Evolutionary conservation across 2,329 filamentous ascomycete species (phyloP).

Genomic region (Moelleriella libera): DNA sequence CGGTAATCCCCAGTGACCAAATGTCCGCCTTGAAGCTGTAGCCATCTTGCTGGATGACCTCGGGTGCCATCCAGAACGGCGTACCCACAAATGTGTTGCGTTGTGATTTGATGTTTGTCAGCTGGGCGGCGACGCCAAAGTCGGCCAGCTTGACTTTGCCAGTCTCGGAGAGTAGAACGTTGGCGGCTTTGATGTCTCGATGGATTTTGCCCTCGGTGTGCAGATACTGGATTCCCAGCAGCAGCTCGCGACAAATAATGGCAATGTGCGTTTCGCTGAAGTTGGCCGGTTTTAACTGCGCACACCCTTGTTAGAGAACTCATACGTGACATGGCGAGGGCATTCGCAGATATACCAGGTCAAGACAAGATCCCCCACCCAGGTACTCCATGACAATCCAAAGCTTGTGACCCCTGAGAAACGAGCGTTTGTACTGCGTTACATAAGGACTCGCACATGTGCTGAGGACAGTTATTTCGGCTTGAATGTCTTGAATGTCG

Average conservation of each 20-base stretch:
- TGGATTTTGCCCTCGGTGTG: constrained; percentile 93
- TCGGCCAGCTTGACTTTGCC: constrained; percentile 94
- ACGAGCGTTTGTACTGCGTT: constrained; percentile 92
- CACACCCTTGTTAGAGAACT: neutral
- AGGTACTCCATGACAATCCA: constrained; percentile 99
- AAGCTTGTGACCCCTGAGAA: constrained; percentile 88
- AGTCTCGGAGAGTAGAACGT: constrained; percentile 78
- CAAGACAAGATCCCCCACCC: constrained; percentile 86
- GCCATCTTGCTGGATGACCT: constrained; percentile 78
- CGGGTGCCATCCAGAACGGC: constrained; percentile 93
- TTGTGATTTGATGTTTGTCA: constrained; percentile 96
- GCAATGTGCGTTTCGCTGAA: constrained; percentile 87
- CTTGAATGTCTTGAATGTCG: constrained; percentile 95
- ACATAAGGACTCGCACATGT: constrained; percentile 91
- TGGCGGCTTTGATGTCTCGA: constrained; percentile 92
- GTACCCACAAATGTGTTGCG: constrained; percentile 96
- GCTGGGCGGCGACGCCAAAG: constrained; percentile 90
- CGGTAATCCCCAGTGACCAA: constrained; percentile 85
- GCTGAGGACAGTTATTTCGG: constrained; percentile 88
- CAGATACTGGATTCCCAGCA: constrained; percentile 83
- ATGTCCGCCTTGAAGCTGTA: constrained; percentile 86
- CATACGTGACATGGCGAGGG: neutral
- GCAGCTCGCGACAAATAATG: constrained; percentile 82
- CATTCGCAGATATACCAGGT: constrained; percentile 53
- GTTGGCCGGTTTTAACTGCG: constrained; percentile 72